A percentile compares a stretch with the other conserved stretches of the same genome.
phyloP scores from a whole-genome alignment of 495 filamentous ascomycete genomes.

The Tuber umbilicatum region DNA sequence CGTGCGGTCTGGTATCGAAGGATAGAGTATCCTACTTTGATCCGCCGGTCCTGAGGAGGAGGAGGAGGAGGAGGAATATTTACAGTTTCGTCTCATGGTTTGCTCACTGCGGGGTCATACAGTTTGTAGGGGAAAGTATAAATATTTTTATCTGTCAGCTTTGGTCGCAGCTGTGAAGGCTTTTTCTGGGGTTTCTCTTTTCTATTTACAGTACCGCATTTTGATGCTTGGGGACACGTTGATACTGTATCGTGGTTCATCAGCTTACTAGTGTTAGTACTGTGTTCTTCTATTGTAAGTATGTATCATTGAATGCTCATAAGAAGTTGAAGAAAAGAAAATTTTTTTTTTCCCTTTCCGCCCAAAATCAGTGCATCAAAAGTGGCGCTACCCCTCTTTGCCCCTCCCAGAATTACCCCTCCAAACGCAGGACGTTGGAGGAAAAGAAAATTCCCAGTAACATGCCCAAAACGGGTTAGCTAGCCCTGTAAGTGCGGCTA shows the following conservation, averaged over 20 bases:
- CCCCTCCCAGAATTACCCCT: constrained; percentile 23
- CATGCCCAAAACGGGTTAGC: background rate
- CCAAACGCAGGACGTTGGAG: constrained; percentile 10
- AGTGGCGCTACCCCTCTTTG: constrained; percentile 36
- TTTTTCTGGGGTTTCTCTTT: background rate
- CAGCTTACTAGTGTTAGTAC: background rate
- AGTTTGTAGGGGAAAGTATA: background rate
- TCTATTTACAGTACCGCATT: constrained; percentile 4
- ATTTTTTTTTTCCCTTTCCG: background rate
- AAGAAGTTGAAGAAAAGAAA: constrained; percentile 1
- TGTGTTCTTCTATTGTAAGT: background rate
- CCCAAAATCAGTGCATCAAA: constrained; percentile 16
- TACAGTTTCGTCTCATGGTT: background rate
- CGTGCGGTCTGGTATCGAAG: background rate
- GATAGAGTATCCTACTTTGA: constrained; percentile 6
- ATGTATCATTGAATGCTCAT: background rate
- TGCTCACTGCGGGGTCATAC: constrained; percentile 2
- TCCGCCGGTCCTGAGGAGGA: background rate
- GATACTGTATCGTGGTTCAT: background rate
- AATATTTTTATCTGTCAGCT: background rate
- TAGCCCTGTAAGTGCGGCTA: constrained; percentile 1
- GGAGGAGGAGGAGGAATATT: background rate
- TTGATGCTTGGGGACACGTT: constrained; percentile 3
- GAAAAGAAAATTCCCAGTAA: background rate
- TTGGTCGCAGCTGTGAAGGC: background rate